Conservation (phyloP, 352 stramenopile genomes). For the Pilasporangium apinafurcum region DNA sequence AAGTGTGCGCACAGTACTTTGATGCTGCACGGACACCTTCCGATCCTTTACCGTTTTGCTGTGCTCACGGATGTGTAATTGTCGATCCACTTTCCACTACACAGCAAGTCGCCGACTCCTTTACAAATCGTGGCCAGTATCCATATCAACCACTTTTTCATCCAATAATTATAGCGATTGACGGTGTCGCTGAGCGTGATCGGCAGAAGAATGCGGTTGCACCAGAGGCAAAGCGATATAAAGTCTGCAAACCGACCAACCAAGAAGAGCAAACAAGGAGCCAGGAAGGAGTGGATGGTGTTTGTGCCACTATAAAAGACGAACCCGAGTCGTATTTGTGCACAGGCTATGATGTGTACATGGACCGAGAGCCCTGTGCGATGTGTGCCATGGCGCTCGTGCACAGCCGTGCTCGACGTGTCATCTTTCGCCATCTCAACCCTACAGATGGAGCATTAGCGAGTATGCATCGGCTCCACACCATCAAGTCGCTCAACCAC, state of each 20-base stretch:
- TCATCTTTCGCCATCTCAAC: slow-evolving; percentile 69
- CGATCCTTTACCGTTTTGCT: slow-evolving; percentile 18
- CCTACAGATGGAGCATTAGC: slow-evolving; percentile 49
- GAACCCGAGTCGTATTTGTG: slow-evolving; percentile 77
- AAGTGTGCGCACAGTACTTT: slow-evolving; percentile 12
- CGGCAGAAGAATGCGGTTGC: slow-evolving; percentile 21
- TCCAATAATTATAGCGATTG: slow-evolving; percentile 61
- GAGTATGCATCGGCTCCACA: slow-evolving; percentile 64
- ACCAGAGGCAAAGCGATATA: slow-evolving; percentile 25
- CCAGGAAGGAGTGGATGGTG: neutral
- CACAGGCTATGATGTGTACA: slow-evolving; percentile 84
- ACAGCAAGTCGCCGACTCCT: slow-evolving; percentile 20
- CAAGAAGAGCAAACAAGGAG: neutral
- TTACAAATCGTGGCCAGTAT: slow-evolving; percentile 7
- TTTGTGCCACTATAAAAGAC: neutral
- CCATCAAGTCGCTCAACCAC: slow-evolving; percentile 85
- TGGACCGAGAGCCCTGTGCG: slow-evolving; percentile 78
- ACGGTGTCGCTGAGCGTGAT: slow-evolving; percentile 57
- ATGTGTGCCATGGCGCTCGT: slow-evolving; percentile 90
- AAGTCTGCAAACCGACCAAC: slow-evolving; percentile 7
- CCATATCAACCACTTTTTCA: slow-evolving; percentile 55
- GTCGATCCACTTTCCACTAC: slow-evolving; percentile 32
- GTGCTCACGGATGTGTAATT: slow-evolving; percentile 44
- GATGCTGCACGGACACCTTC: slow-evolving; percentile 5
- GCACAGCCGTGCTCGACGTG: slow-evolving; percentile 74